These are phyloP conservation scores for Aspergillus heteromorphus DNA, from an alignment of 495 filamentous ascomycete species.

Conservation along the genomic window DNA sequence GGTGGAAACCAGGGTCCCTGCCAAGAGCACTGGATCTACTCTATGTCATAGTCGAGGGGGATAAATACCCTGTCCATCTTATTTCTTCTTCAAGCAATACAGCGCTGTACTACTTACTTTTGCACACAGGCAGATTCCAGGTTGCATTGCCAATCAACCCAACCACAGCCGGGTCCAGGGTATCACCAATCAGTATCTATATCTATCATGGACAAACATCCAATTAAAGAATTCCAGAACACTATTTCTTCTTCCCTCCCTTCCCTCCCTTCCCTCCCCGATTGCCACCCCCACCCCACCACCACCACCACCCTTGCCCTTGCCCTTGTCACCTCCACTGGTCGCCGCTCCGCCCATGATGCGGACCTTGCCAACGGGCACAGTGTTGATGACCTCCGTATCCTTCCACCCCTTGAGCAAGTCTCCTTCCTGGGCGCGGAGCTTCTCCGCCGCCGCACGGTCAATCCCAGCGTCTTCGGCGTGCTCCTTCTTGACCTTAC, in stretches of 20 bases:
- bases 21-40: too few species aligned
- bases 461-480: slow-evolving; percentile 47
- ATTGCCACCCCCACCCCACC: slow-evolving; percentile 29
- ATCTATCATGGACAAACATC: neutral
- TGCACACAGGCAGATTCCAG: too few species aligned
- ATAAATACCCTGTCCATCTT: too few species aligned
- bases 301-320: slow-evolving; percentile 38
- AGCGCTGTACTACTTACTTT: neutral
- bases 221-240: neutral
- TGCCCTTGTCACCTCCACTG: slow-evolving; percentile 42
- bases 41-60: too few species aligned
- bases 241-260: slow-evolving; percentile 41
- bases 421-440: slow-evolving; percentile 79
- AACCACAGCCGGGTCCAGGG: too few species aligned
- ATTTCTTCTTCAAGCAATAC: neutral
- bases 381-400: slow-evolving; percentile 70
- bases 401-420: slow-evolving; percentile 74
- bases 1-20: too few species aligned
- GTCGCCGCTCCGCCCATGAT: slow-evolving; percentile 61
- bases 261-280: slow-evolving; percentile 37
- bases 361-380: slow-evolving; percentile 82
- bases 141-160: too few species aligned
- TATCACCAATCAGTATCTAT: neutral
- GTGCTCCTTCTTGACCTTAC: slow-evolving; percentile 45
- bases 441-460: slow-evolving; percentile 63